Evolutionary conservation across 2,329 filamentous ascomycete species (phyloP), one percentile per base, ranked within the genome.

Genomic region (Fusarium sp.): DNA sequence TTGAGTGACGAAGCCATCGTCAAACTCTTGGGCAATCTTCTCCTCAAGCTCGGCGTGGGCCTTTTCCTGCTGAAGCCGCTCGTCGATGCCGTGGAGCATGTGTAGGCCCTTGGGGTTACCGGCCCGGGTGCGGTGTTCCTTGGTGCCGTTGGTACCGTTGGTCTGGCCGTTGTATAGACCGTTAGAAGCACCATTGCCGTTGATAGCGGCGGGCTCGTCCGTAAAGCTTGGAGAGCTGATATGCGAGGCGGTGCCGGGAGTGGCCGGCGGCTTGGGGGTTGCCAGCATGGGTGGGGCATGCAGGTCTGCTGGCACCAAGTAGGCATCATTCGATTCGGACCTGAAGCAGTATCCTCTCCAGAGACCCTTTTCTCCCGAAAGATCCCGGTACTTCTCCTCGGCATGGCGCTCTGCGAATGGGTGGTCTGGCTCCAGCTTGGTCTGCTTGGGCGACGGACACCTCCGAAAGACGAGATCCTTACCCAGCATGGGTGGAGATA

Each of bases 401-500:
- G 81, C 75, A 61, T 85, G 83, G 70, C 83, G 80, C 55, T 85
- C 82, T 80, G 86, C 82, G 82, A 87, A 90, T 75, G 84, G 89
- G 78, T 94, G 93, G 64, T 93, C 92, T 1, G 93, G 91, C 79
- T 97, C 94, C 77, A 97, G 92, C 77, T 94, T 92, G 17, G 95
- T 97, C 63, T 92, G 90, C 81, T 96, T 92, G 7, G 96, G 96
- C 29, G 95, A 98, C 11, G 89, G 87, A 80, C 94, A 98, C 80
- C 89, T 90, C 36, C 94, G 93, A 80, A 98, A 97, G 29, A 87
- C 86, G 63, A 98, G 88, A 74, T 97, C 93, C 66, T 87, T 85
- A 64, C 96, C 96, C 12, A 98, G 89, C 95, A 98, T 97, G 11
- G 96, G 96, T 44, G 96, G 96, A 69, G 91, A 91, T 76, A 87